These are phyloP conservation scores for Ceratocystis cubensis DNA, from an alignment of 2,329 filamentous ascomycete genomes.

Conservation along the genomic window DNA sequence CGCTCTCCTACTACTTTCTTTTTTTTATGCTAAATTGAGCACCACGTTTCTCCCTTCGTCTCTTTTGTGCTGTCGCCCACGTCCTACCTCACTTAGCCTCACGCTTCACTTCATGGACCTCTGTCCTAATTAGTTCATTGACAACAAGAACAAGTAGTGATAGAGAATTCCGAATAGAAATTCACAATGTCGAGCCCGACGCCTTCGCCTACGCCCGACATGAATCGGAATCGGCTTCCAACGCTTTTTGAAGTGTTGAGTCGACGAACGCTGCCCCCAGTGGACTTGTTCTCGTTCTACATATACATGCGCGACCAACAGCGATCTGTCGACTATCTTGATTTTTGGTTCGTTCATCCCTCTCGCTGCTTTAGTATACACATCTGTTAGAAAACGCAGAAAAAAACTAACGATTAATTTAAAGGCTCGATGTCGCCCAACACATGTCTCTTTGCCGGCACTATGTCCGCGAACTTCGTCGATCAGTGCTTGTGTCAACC, in stretches of 20 bases:
- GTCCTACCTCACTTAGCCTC: not conserved
- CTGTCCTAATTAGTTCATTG: not conserved
- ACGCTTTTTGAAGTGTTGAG: slow-evolving; percentile 94
- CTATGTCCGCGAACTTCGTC: slow-evolving; percentile 87
- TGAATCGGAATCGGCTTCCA: slow-evolving; percentile 69
- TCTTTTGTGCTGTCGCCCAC: not conserved
- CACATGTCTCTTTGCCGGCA: slow-evolving; percentile 96
- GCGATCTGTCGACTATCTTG: slow-evolving; percentile 90
- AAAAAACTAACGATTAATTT: not conserved
- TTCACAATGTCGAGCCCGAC: slow-evolving; percentile 26
- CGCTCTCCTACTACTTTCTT: not conserved
- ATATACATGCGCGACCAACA: slow-evolving; percentile 99
- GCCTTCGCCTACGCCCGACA: slow-evolving; percentile 45
- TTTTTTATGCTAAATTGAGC: not conserved
- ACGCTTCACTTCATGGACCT: slow-evolving; percentile 5
- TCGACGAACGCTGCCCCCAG: slow-evolving; percentile 82
- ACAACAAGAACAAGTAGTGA: not conserved
- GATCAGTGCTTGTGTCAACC: slow-evolving; percentile 84
- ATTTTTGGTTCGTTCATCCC: slow-evolving; percentile 67
- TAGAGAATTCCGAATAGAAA: not conserved
- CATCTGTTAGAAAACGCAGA: not conserved
- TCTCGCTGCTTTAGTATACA: not conserved
- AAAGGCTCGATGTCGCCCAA: slow-evolving; percentile 95
- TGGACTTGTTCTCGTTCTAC: slow-evolving; percentile 97
- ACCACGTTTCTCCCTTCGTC: slow-evolving; percentile 3